Percentiles rank a stretch among this genome's conserved stretches.
These are phyloP conservation scores for Phytophthora pisi DNA, from an alignment of 352 stramenopile genomes.

Conservation along the genomic window DNA sequence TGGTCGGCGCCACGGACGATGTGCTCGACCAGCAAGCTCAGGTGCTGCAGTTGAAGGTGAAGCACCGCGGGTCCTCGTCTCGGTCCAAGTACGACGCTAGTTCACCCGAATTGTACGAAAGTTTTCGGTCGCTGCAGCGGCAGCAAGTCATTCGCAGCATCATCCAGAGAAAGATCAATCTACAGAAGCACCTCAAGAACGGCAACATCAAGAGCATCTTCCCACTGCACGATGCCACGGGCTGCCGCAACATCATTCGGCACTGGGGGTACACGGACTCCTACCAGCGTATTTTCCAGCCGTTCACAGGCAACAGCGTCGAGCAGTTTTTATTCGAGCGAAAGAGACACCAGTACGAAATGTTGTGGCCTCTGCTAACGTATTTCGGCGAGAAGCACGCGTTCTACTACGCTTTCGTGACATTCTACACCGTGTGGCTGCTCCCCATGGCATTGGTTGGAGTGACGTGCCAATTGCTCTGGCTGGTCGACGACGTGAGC, in stretches of 20 bases:
- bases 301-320: slow-evolving; percentile 51
- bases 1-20: slow-evolving; percentile 59
- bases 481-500: slow-evolving; percentile 31
- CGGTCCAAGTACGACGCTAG: slow-evolving; percentile 59
- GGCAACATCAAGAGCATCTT: slow-evolving; percentile 69
- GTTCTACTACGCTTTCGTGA: slow-evolving; percentile 80
- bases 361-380: slow-evolving; percentile 78
- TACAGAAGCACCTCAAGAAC: slow-evolving; percentile 61
- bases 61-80: slow-evolving; percentile 63
- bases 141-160: slow-evolving; percentile 81
- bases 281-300: slow-evolving; percentile 53
- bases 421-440: slow-evolving; percentile 80
- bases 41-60: slow-evolving; percentile 71
- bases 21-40: slow-evolving; percentile 70
- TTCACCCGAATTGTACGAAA: slow-evolving; percentile 62
- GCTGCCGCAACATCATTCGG: slow-evolving; percentile 66
- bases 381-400: slow-evolving; percentile 87
- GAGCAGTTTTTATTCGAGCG: slow-evolving; percentile 68
- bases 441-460: slow-evolving; percentile 61
- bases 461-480: slow-evolving; percentile 54
- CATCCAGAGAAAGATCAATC: slow-evolving; percentile 72
- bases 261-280: slow-evolving; percentile 60
- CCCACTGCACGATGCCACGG: slow-evolving; percentile 64
- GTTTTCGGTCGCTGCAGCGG: slow-evolving; percentile 73
- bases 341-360: slow-evolving; percentile 73